Base-by-base conservation (phyloP, 257 asterid genomes). In the Ilex asprella region DNA sequence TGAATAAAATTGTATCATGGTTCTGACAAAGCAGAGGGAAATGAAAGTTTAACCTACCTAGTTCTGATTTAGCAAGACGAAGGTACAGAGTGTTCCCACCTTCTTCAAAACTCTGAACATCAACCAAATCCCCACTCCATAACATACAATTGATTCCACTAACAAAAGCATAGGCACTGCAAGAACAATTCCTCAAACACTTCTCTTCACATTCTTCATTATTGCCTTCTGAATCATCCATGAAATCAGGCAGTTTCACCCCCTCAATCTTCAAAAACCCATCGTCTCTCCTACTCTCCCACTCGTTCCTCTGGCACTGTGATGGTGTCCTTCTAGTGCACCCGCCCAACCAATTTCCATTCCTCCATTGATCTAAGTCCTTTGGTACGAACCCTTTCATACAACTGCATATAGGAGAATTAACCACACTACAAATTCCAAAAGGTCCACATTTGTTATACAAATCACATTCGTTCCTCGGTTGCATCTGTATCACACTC, bases 161-260 rank as follows among this genome's bases (percentile, higher is more conserved):
- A 31, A 81, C 85, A 74, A 30, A 72, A 30, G 96, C 84, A 62
- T 69, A 91, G 0, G 86, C 96, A 11, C 68, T 66, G 68, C 98
- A 91, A 0, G 91, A 84, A 63, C 98, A 91, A 65, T 82, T 83
- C 54, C 12, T 54, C 73, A 76, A 51, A 62, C 98, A 91, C 72
- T 32, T 12, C 2, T 44, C 64, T 62, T 52, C 35, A 60, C 98
- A 91, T 10, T 54, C 84, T 2, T 59, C 7, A 27, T 1, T 31
- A 27, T 1, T 31, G 59, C 10, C 59, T 35, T 78, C 72, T 2
- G 62, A 0, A 27, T 79, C 82, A 59, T 76, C 82, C 57, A 85
- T 75, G 31, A 74, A 81, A 64, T 91, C 98, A 0, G 98, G 98
- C 83, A 91, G 60, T 35, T 91, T 91, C 13, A 82, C 86, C 27